Conservation (phyloP, 1,139 yeast species). For the Dujonia santamariae region DNA sequence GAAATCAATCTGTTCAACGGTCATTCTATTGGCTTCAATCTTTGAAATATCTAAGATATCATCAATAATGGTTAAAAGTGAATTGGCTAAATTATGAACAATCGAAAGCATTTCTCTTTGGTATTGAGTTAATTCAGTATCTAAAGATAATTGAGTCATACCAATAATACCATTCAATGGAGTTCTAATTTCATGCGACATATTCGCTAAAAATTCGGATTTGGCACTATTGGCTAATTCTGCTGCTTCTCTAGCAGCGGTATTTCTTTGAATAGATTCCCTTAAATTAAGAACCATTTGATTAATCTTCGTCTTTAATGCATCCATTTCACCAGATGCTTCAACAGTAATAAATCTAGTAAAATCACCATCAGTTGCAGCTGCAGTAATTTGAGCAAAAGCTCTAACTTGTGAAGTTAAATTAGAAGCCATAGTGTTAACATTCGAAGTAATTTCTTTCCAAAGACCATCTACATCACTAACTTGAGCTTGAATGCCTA, state of each 20-base stretch:
- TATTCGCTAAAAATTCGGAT: conserved; percentile 85
- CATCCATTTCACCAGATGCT: conserved; percentile 93
- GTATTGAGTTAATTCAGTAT: conserved; percentile 82
- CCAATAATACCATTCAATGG: conserved; percentile 93
- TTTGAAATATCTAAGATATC: conserved; percentile 88
- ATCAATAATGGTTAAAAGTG: conserved; percentile 79
- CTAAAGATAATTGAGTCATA: conserved; percentile 85
- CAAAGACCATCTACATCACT: conserved; percentile 88
- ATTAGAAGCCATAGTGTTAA: conserved; percentile 89
- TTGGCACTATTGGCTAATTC: conserved; percentile 88
- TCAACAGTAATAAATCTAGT: conserved; percentile 88
- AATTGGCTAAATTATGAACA: conserved; percentile 82
- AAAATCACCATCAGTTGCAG: conserved; percentile 92
- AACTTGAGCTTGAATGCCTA: conserved; percentile 90
- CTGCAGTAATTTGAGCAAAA: conserved; percentile 89
- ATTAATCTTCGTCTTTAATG: conserved; percentile 82
- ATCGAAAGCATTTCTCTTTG: conserved; percentile 88
- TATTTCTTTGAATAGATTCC: conserved; percentile 85
- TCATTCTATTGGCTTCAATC: conserved; percentile 91
- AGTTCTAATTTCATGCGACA: conserved; percentile 89
- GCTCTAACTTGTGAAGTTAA: conserved; percentile 91
- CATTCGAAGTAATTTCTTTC: conserved; percentile 92
- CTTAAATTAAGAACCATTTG: conserved; percentile 87
- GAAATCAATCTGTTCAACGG: conserved; percentile 84
- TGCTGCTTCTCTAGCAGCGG: conserved; percentile 93